Conservation (phyloP, 164 flowering plant species). For the Taxillus chinensis region DNA sequence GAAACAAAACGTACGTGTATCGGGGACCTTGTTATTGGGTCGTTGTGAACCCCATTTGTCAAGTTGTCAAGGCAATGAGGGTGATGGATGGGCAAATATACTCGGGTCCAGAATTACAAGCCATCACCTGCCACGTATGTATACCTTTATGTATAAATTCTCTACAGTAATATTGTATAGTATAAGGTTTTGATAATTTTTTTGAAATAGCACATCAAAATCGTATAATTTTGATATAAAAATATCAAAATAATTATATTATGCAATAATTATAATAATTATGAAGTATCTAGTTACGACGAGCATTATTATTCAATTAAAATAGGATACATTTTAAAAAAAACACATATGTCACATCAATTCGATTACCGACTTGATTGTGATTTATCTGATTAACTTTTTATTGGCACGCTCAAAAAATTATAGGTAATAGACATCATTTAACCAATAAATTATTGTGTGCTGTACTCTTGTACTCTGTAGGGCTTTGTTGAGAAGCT, state of each 20-base stretch:
- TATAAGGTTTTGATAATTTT: constrained; percentile 14
- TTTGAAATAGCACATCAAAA: no score
- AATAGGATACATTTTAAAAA: no score
- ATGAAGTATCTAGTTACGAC: no score
- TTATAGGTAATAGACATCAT: no score
- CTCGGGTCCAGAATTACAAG: not conserved
- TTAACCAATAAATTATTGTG: not conserved
- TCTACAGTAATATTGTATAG: no score
- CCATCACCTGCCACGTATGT: not conserved
- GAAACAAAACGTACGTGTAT: constrained; percentile 28
- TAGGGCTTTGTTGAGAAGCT: constrained; percentile 16
- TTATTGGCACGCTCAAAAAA: no score
- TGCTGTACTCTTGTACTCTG: not conserved
- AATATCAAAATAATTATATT: no score
- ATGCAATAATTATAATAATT: no score
- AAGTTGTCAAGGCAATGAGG: constrained; percentile 27
- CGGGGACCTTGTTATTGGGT: constrained; percentile 14
- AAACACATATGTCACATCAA: not conserved
- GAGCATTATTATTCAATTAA: no score
- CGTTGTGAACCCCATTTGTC: constrained; percentile 45
- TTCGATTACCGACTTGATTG: not conserved
- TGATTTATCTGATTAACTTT: not conserved
- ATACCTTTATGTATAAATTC: no score
- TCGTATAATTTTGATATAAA: no score
- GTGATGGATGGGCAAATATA: constrained; percentile 25